Base-by-base conservation (phyloP, 2,329 filamentous ascomycete genomes). In the Hymenoscyphus fructigenus region DNA sequence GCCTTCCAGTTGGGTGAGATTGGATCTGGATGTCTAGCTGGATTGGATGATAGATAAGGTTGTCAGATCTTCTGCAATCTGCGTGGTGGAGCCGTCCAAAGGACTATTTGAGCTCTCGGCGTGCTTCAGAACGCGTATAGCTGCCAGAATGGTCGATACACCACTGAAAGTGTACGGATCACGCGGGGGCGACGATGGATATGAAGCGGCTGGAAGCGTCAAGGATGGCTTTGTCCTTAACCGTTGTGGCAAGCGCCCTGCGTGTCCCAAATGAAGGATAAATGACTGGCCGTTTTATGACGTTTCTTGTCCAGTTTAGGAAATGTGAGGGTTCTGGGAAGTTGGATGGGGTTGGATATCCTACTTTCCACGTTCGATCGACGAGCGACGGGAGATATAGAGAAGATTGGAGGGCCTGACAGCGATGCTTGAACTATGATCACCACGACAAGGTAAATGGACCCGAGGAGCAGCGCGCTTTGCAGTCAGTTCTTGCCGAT, bases 281-380 rank as follows among this genome's bases (percentile, higher is more conserved):
- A 71, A 71, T 73, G 72, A 62, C 62, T 69, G 68, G 57, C 62
- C 70, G 67, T 63, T 72, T 70, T 71, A 71, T 74, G 73, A 74
- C 71, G 73, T 73, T 70, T 68, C 64, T 68, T 47, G 62, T 68
- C 70, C 66, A 66, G 63, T 72, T 70, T 67, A 65, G 70, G 69
- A 67, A 69, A 62, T 66, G 62, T 64, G 66, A 68, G 65, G 62
- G 63, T 58, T 65, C 60, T 62, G 61, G 58, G 53, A 65, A 70
- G 69, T 68, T 69, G 67, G 65, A 72, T 61, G 65, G 68, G 67
- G 66, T 66, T 64, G 60, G 66, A 62, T 67, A 68, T 70, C 67
- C 67, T 72, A 71, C 69, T 72, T 71, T 68, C 69, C 68, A 71
- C 67, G 69, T 72, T 73, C 69, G 70, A 72, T 73, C 71, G 72